These are phyloP conservation scores for Hypoxylon sp. DNA, from an alignment of 2,329 filamentous ascomycete species.

Conservation along the genomic window DNA sequence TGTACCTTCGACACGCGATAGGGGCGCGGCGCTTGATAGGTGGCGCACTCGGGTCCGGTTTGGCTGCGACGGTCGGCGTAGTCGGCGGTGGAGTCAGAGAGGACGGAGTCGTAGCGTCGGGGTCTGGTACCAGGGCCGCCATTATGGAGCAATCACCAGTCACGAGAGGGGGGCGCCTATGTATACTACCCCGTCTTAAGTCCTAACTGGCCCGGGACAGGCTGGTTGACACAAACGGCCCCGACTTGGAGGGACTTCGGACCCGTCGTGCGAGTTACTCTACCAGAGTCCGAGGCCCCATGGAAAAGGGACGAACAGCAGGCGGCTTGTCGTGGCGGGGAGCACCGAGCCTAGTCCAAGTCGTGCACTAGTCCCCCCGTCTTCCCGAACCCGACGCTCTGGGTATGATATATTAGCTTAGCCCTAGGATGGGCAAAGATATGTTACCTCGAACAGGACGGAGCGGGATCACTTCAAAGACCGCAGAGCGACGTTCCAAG, in stretches of 20 bases:
- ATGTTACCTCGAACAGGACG: background rate
- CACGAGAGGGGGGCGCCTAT: background rate
- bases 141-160: slow-evolving; percentile 15
- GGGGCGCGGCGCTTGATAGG: slow-evolving; percentile 58
- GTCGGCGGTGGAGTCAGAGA: slow-evolving; percentile 40
- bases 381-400: slow-evolving; percentile 3
- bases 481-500: too few species aligned
- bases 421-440: too few species aligned
- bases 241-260: slow-evolving; percentile 10
- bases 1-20: slow-evolving; percentile 62
- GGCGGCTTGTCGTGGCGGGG: background rate
- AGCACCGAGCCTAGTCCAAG: slow-evolving; percentile 11
- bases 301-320: slow-evolving; percentile 1
- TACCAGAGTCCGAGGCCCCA: slow-evolving; percentile 13
- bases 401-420: background rate
- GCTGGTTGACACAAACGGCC: slow-evolving; percentile 29
- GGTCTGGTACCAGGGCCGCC: slow-evolving; percentile 30
- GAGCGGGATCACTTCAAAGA: slow-evolving; percentile 1
- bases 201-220: background rate
- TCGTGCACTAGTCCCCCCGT: slow-evolving; percentile 2
- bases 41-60: slow-evolving; percentile 24
- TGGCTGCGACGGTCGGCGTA: slow-evolving; percentile 27
- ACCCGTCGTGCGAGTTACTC: slow-evolving; percentile 24
- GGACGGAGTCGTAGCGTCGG: slow-evolving; percentile 28
- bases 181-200: slow-evolving; percentile 5